phyloP scores from a whole-genome alignment of 2,329 filamentous ascomycete genomes.

The Apiospora hydei region DNA sequence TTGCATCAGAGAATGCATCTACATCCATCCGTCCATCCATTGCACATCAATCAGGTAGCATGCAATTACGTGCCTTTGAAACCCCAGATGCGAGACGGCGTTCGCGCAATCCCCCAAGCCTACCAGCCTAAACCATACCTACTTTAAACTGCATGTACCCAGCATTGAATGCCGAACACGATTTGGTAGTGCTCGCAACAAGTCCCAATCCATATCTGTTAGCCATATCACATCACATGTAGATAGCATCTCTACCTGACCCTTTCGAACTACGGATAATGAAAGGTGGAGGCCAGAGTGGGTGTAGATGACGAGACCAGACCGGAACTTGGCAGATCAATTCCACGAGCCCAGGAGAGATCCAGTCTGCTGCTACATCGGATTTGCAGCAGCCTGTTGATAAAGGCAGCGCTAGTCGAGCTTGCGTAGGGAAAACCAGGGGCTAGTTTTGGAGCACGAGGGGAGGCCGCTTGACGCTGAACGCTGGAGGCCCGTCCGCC shows the following conservation, averaged over 20 bases:
- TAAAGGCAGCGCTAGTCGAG: not conserved
- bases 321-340: constrained; percentile 17
- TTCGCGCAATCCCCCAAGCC: not conserved
- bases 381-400: constrained; percentile 4
- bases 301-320: constrained; percentile 20
- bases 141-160: not conserved
- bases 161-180: constrained; percentile 1
- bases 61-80: not conserved
- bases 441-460: constrained; percentile 1
- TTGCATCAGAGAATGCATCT: not conserved
- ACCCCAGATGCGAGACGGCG: not conserved
- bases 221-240: constrained; percentile 18
- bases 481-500: not conserved
- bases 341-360: constrained; percentile 5
- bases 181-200: not conserved
- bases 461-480: not conserved
- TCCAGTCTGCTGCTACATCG: not conserved
- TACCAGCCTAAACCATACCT: not conserved
- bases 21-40: not conserved
- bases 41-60: not conserved
- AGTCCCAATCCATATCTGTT: not conserved
- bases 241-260: constrained; percentile 13
- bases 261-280: constrained; percentile 21
- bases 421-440: not conserved
- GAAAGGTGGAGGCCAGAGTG: constrained; percentile 7